Evolutionary conservation across 805 yeast species (phyloP).

Genomic region (Myxozyma lipomycoides): DNA sequence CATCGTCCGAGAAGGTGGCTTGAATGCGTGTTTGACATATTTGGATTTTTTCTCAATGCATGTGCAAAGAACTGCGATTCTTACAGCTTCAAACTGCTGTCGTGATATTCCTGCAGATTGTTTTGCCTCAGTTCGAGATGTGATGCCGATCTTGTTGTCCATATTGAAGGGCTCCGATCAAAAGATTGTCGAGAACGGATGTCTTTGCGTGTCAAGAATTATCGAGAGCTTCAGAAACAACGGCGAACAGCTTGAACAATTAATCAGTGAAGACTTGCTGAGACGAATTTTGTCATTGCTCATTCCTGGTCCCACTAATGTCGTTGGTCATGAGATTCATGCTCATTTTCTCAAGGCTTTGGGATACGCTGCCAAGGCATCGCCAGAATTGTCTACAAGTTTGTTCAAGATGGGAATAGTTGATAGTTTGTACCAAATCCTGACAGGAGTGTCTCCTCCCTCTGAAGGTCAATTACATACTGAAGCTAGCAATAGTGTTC

Average conservation of each 20-base stretch:
- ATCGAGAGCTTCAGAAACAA: slow-evolving; percentile 47
- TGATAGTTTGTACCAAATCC: slow-evolving; percentile 45
- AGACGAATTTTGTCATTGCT: slow-evolving; percentile 18
- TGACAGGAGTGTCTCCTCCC: slow-evolving; percentile 47
- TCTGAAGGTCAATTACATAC: slow-evolving; percentile 28
- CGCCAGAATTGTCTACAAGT: slow-evolving; percentile 42
- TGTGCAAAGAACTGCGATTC: slow-evolving; percentile 77
- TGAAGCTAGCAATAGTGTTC: slow-evolving; percentile 36
- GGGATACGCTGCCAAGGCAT: slow-evolving; percentile 45
- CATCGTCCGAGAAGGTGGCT: slow-evolving; percentile 53
- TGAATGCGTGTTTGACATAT: slow-evolving; percentile 62
- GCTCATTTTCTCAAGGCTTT: slow-evolving; percentile 38
- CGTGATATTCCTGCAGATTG: slow-evolving; percentile 45
- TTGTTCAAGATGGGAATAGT: slow-evolving; percentile 51
- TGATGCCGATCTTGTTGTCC: slow-evolving; percentile 56
- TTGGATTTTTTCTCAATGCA: slow-evolving; percentile 86
- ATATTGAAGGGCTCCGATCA: slow-evolving; percentile 54
- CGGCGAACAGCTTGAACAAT: slow-evolving; percentile 45
- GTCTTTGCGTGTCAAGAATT: slow-evolving; percentile 60
- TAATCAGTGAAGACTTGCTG: slow-evolving; percentile 41
- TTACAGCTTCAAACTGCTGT: slow-evolving; percentile 68
- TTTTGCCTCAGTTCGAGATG: slow-evolving; percentile 48
- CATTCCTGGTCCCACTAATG: slow-evolving; percentile 18
- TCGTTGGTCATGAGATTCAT: slow-evolving; percentile 14
- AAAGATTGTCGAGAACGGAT: slow-evolving; percentile 57